Evolutionary conservation across 169 alveolate genomes (phyloP), one percentile per base, ranked within the genome.

Genomic region (Cryptosporidium ubiquitum): DNA sequence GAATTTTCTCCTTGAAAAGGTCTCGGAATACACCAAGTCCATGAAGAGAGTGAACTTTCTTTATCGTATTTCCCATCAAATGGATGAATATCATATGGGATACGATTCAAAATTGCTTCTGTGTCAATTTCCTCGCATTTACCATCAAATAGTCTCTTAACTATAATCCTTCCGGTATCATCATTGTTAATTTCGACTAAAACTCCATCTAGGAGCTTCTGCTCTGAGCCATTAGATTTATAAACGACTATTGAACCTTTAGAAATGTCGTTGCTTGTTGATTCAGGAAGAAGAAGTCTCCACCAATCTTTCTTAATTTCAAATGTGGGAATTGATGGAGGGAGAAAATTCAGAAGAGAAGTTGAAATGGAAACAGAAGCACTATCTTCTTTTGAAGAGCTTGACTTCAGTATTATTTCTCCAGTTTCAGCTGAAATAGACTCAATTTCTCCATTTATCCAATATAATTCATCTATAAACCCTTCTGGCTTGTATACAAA

Each of bases 11-110:
- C 75, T 14, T 58, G 75, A 23, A 79, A 79, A 6, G 64, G 89
- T 29, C 89, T 49, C 37, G 89, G 89, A 29, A 79, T 79, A 47
- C 89, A 79, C 89, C 89, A 79, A 58, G 18, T 61, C 89, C 89
- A 79, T 60, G 79, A 47, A 5, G 89, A 79, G 18, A 79, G 75
- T 18, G 71, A 26, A 47, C 68, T 73, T 40, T 73, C 70, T 16
- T 35, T 39, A 33, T 79, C 89, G 33, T 79, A 79, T 9, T 61
- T 66, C 1, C 68, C 75, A 42, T 42, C 64, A 16, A 42, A n/a
- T 26, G 89, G 89, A 49, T 79, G 89, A 5, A 79, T 79, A 29
- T 79, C 89, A 64, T 37, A 79, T 23, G 75, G 66, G 33, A 79
- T 0, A 9, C 89, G 37, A 35, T 61, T 37, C 7, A 40, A 12